phyloP scores from a whole-genome alignment of 371 early-diverging fungal species.

The Apophysomyces trapeziformis region DNA sequence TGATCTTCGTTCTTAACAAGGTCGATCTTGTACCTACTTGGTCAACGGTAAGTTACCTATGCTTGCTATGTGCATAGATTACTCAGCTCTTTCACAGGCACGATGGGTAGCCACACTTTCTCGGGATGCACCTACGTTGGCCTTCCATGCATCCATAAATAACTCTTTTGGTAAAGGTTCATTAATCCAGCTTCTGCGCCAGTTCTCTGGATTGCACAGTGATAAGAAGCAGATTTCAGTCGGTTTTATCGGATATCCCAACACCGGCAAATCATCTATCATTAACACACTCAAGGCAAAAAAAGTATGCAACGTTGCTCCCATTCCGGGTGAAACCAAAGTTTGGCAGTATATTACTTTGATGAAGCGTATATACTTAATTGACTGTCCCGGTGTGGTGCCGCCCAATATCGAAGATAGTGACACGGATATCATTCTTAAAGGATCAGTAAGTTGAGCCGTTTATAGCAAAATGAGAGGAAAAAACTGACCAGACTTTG shows the following conservation, averaged over 20 bases:
- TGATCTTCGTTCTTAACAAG: conserved; percentile 99
- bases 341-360: conserved; percentile 99
- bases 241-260: conserved; percentile 98
- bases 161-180: conserved; percentile 99
- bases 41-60: conserved; percentile 82
- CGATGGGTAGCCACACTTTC: conserved; percentile 95
- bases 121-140: conserved; percentile 94
- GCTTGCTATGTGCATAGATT: background rate
- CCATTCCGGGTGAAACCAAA: conserved; percentile 99
- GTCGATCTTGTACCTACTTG: conserved; percentile 99
- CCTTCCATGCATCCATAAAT: conserved; percentile 97
- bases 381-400: conserved; percentile 99
- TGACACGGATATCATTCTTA: conserved; percentile 96
- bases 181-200: conserved; percentile 96
- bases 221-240: conserved; percentile 98
- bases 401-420: conserved; percentile 86
- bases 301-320: conserved; percentile 98
- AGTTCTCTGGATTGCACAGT: conserved; percentile 93
- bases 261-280: conserved; percentile 96
- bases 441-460: conserved; percentile 79
- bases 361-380: conserved; percentile 98
- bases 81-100: conserved; percentile 41
- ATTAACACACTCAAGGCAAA: conserved; percentile 98
- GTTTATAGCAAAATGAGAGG: background rate
- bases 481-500: background rate